Conservation (phyloP, 306 rosid genomes). For the Cotoneaster glaucophyllus region DNA sequence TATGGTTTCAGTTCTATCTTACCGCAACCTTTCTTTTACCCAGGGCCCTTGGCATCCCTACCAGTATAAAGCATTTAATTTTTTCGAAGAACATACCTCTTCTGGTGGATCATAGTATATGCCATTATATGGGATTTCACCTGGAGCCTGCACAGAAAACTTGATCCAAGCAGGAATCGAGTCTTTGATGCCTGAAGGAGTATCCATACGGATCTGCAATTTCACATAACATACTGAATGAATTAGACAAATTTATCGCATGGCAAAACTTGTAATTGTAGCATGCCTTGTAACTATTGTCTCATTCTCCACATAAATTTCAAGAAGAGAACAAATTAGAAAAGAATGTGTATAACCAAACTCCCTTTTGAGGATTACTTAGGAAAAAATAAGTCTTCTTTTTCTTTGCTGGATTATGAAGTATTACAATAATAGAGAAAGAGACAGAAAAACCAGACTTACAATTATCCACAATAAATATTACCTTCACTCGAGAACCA, state of each 20-base stretch:
- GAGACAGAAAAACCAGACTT: neutral
- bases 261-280: neutral
- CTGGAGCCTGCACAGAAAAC: conserved; percentile 90
- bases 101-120: conserved; percentile 98
- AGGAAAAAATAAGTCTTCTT: neutral
- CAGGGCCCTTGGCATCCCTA: neutral
- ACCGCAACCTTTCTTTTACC: conserved; percentile 12
- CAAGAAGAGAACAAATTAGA: neutral
- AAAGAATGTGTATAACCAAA: neutral
- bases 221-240: conserved; percentile 1
- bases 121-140: conserved; percentile 85
- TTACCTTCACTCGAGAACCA: conserved; percentile 98
- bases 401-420: neutral
- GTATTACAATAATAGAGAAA: neutral
- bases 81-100: conserved; percentile 49
- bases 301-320: neutral
- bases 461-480: conserved; percentile 3
- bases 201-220: conserved; percentile 81
- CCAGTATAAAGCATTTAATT: neutral
- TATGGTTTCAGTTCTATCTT: neutral
- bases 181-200: conserved; percentile 94
- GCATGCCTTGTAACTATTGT: neutral
- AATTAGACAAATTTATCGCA: neutral
- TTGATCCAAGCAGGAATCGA: conserved; percentile 98
- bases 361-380: neutral